A percentile compares a stretch with the other conserved stretches of the same genome.
Evolutionary conservation across 768 basidiomycete species (phyloP).

Genomic region (Russula dissimulans): DNA sequence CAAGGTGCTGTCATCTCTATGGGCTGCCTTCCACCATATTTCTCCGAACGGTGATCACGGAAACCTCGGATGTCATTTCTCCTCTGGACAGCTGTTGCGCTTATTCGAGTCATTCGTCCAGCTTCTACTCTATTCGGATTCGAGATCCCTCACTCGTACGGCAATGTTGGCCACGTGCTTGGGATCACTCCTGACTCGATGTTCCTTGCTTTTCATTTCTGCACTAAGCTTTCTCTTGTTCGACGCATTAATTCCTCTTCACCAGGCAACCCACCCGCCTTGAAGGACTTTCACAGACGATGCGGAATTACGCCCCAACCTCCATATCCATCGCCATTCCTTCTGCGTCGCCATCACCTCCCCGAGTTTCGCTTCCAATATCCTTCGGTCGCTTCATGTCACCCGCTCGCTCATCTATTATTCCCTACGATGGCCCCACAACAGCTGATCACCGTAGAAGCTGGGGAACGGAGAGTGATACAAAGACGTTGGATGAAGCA

Average conservation of each 20-base stretch:
- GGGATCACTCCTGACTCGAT: neutral
- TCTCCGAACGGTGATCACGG: neutral
- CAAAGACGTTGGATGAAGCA: constrained; percentile 23
- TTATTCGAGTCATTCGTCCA: neutral
- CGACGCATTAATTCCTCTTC: neutral
- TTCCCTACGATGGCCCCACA: neutral
- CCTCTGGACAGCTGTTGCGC: neutral
- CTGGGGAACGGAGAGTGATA: constrained; percentile 11
- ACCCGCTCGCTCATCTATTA: constrained; percentile 20
- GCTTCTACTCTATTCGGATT: neutral
- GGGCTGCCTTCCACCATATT: neutral
- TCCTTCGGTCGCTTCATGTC: constrained; percentile 38
- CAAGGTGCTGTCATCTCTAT: neutral
- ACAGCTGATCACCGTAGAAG: constrained; percentile 9
- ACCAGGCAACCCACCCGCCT: constrained; percentile 41
- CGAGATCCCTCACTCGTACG: neutral
- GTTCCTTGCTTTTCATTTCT: neutral
- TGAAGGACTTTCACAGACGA: constrained; percentile 42
- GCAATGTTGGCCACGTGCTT: neutral
- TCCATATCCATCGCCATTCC: constrained; percentile 46
- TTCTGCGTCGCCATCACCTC: constrained; percentile 38
- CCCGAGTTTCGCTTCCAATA: constrained; percentile 40
- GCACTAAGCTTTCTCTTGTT: neutral
- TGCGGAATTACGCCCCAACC: constrained; percentile 46
- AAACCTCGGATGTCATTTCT: neutral